A percentile compares a stretch with the other conserved stretches of the same genome.
These are phyloP conservation scores for Fusarium tricinctum DNA, from an alignment of 2,329 filamentous ascomycete genomes.

Conservation along the genomic window DNA sequence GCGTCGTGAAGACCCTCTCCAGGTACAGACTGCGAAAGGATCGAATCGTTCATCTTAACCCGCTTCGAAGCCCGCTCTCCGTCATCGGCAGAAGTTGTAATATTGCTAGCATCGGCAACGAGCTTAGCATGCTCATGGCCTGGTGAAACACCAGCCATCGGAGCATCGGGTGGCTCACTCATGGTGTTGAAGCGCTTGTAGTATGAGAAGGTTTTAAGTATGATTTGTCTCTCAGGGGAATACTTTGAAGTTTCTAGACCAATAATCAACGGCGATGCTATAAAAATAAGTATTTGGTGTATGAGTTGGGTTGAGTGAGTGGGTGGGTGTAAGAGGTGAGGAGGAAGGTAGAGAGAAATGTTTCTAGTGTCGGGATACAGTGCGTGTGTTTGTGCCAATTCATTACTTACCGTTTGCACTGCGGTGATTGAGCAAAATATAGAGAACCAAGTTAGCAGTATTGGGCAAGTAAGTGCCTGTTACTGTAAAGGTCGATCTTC, in stretches of 20 bases:
- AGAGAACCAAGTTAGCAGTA: neutral
- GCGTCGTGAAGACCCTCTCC: conserved; percentile 43
- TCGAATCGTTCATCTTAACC: conserved; percentile 64
- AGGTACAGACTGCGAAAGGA: conserved; percentile 31
- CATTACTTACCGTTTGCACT: conserved; percentile 5
- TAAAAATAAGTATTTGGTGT: conserved; percentile 14
- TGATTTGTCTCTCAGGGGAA: neutral
- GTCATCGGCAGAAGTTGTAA: conserved; percentile 15
- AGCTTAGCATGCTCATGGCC: conserved; percentile 32
- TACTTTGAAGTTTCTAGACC: neutral
- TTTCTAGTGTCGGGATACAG: neutral
- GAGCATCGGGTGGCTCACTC: conserved; percentile 47
- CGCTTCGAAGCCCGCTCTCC: conserved; percentile 69
- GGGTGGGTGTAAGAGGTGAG: conserved; percentile 21
- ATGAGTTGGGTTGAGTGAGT: conserved; percentile 2
- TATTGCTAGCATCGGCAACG: conserved; percentile 37
- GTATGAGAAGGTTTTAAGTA: neutral
- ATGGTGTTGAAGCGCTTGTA: conserved; percentile 36
- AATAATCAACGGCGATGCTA: neutral
- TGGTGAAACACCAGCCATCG: conserved; percentile 42
- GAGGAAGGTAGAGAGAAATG: conserved; percentile 1
- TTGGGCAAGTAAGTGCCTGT: conserved; percentile 15
- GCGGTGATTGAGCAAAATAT: neutral
- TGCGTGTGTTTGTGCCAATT: neutral
- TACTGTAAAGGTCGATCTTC: conserved; percentile 11